Percentiles rank a stretch among this genome's conserved stretches.
These are phyloP conservation scores for Alternaria tenuissima DNA, from an alignment of 2,329 filamentous ascomycete genomes.

Conservation along the genomic window DNA sequence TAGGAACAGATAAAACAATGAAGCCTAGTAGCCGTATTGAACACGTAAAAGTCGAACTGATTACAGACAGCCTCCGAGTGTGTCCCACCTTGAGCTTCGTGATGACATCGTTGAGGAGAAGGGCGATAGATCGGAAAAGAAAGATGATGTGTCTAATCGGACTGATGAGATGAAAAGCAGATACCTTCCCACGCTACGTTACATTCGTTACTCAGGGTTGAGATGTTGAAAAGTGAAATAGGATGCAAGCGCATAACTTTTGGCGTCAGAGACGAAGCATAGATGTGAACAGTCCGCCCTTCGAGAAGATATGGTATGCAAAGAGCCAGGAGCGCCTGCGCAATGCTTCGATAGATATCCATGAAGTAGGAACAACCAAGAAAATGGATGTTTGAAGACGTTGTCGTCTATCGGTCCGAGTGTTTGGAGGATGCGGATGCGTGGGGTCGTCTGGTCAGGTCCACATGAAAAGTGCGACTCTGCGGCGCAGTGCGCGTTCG, in stretches of 20 bases:
- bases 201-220: conserved; percentile 28
- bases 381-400: background rate
- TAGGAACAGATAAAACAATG: background rate
- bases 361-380: background rate
- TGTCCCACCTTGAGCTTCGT: background rate
- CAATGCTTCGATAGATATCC: background rate
- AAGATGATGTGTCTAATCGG: background rate
- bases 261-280: background rate
- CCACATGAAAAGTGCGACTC: background rate
- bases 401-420: background rate
- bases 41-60: background rate
- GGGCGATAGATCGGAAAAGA: background rate
- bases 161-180: conserved; percentile 6
- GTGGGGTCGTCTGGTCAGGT: background rate
- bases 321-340: background rate
- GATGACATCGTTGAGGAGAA: background rate
- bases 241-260: conserved; percentile 3
- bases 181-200: conserved; percentile 35
- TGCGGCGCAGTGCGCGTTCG: conserved; percentile 3
- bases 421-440: background rate
- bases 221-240: background rate
- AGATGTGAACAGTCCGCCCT: background rate
- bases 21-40: background rate
- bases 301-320: background rate
- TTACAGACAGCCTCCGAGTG: background rate